Base-by-base conservation (phyloP, 2,329 filamentous ascomycete species). In the Verticillium alfalfae region DNA sequence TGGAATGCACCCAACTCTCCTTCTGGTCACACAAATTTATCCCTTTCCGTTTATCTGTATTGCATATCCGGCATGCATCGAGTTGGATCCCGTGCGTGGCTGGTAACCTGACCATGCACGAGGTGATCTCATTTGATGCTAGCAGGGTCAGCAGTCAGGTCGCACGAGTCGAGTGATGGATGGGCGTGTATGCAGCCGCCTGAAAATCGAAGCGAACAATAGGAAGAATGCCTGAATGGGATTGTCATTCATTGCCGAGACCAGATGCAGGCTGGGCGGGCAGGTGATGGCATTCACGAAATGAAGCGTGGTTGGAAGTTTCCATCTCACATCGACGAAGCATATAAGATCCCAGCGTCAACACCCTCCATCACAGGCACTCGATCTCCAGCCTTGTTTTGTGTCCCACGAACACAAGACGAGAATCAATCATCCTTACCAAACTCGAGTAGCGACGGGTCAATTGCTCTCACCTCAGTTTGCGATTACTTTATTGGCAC, bases 101-200 rank as follows among this genome's bases (percentile, higher is more conserved):
- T 57, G 55, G 57, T 26, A 18, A 18, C 22, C 16, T 22, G 57
- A 37, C 55, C 15, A 57, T 57, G 55, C 15, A 16, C 31, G 55
- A 39, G 56, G n/a, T 58, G 56, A 58, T 41, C 37, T 58, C 56
- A 58, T 58, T 26, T 26, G 57, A 41, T 58, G 57, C 34, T 26
- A 37, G 15, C 13, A n/a, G 55, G 55, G 55, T 34, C 34, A 57
- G 55, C n/a, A 3, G n/a, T 26, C 8, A 18, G 18, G n/a, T 8
- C 8, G 8, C 16, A 18, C n/a, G n/a, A 22, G 18, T n/a, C 45
- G 18, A 52, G 45, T 26, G 45, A 52, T 52, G 18, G 45, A 52
- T 52, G 12, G 45, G 22, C 45, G 18, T 31, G 5, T 52, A 52
- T 52, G 45, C 22, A 5, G 2, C 45, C 45, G 16, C 45, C 18